Evolutionary conservation across 441 rosid genomes (phyloP), one percentile per base, ranked within the genome.

Genomic region (Biscutella auriculata): DNA sequence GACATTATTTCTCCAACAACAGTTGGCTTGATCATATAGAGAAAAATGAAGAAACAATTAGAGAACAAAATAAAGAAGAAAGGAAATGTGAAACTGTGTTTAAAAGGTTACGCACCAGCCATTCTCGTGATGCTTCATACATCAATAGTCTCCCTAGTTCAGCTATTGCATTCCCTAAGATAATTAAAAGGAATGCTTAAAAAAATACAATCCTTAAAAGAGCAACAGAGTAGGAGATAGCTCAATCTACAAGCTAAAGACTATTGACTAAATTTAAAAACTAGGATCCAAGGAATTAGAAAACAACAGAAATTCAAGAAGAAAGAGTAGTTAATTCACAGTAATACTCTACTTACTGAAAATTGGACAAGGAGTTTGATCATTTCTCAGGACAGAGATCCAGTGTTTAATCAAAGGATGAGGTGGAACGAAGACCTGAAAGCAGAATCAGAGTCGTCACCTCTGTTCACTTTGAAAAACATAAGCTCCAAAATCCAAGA

Each of bases 341-440:
- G 4, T 48, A 23, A 52, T 6, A 23, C 8, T 36, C 23, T 6
- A 68, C 88, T 75, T 52, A 85, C 93, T 83, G 79, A 91, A 91
- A 65, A 91, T 65, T 7, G 96, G 84, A 57, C 72, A 72, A 53
- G 95, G 97, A 33, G 95, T 82, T 64, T 81, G 95, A 33, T 87
- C 93, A 34, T 87, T 91, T 58, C 95, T 76, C 39, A 91, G 61
- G 63, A 91, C 82, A 7, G 90, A 85, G 71, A 91, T 76, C 96
- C 96, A 87, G 56, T 91, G 97, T 78, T 87, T 87, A 73, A 91
- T 82, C 77, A 87, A 73, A 11, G 96, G 96, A 73, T 87, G 95
- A 0, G 96, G 96, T 15, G 97, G 96, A 74, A 91, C 97, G 68
- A 75, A 87, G 1, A 87, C 97, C 95, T 91, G 73, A 48, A 53